phyloP scores from a whole-genome alignment of 2,329 filamentous ascomycete species.

The Aspergillus sp. region DNA sequence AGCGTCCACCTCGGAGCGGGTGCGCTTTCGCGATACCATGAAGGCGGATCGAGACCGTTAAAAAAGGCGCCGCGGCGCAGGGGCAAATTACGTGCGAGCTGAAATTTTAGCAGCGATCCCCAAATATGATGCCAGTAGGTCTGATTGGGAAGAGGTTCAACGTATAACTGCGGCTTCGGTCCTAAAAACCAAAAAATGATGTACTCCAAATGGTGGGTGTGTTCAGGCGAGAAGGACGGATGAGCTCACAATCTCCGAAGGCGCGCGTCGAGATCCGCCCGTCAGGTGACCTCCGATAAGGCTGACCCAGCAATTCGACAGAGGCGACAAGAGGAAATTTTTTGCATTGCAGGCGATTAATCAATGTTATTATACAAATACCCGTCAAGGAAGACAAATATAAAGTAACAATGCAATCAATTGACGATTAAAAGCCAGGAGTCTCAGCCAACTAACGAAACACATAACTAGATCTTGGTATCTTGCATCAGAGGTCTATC shows the following conservation, averaged over 20 bases:
- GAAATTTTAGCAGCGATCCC: background rate
- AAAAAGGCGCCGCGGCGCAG: conserved; percentile 25
- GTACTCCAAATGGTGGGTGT: conserved; percentile 17
- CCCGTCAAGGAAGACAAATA: background rate
- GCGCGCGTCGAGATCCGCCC: conserved; percentile 33
- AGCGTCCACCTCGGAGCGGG: conserved; percentile 56
- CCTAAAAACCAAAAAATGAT: conserved; percentile 2
- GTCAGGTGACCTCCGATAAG: conserved; percentile 32
- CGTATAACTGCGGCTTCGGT: background rate
- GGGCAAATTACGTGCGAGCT: conserved; percentile 10
- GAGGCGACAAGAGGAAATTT: too few species aligned
- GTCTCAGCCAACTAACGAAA: conserved; percentile 19
- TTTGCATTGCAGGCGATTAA: background rate
- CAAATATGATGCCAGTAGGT: background rate
- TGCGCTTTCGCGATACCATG: conserved; percentile 58
- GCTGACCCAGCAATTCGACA: background rate
- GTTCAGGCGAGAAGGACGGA: conserved; percentile 28
- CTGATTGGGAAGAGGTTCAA: background rate
- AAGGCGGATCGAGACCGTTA: conserved; percentile 33
- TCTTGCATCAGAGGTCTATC: conserved; percentile 43
- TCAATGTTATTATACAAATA: background rate
- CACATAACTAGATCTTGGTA: conserved; percentile 41
- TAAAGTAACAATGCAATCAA: conserved; percentile 8
- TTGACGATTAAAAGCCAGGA: conserved; percentile 8
- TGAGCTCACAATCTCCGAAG: conserved; percentile 29